These are phyloP conservation scores for Cucurbita maxima DNA, from an alignment of 306 rosid genomes.

Conservation along the genomic window DNA sequence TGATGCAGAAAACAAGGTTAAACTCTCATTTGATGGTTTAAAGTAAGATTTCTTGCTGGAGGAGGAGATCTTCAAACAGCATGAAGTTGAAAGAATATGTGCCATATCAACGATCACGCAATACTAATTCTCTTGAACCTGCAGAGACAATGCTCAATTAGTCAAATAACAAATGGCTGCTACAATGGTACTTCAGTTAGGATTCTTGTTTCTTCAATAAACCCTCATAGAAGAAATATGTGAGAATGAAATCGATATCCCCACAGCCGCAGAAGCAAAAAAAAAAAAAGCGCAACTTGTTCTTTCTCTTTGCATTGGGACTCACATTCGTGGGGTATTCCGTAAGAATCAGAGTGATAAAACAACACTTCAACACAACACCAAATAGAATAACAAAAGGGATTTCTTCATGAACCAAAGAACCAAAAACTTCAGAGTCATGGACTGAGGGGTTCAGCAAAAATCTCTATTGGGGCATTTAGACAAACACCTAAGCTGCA, in stretches of 20 bases:
- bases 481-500: not conserved
- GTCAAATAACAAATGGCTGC: not conserved
- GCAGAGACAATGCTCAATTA: slow-evolving; percentile 10
- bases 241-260: not conserved
- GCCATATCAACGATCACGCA: slow-evolving; percentile 33
- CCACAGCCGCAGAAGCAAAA: not conserved
- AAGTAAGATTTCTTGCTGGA: slow-evolving; percentile 34
- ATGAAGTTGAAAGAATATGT: slow-evolving; percentile 64
- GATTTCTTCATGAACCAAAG: not conserved
- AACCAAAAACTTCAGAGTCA: not conserved
- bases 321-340: not conserved
- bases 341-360: not conserved
- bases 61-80: slow-evolving; percentile 35
- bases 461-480: not conserved
- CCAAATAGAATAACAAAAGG: not conserved
- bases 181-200: not conserved
- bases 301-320: not conserved
- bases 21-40: slow-evolving; percentile 27
- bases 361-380: not conserved
- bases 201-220: not conserved
- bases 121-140: slow-evolving; percentile 14
- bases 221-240: not conserved
- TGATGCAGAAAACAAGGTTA: slow-evolving; percentile 22
- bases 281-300: not conserved
- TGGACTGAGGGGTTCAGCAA: not conserved